These are phyloP conservation scores for Ephemerocybe angulata DNA, from an alignment of 768 basidiomycete genomes.

Conservation along the genomic window DNA sequence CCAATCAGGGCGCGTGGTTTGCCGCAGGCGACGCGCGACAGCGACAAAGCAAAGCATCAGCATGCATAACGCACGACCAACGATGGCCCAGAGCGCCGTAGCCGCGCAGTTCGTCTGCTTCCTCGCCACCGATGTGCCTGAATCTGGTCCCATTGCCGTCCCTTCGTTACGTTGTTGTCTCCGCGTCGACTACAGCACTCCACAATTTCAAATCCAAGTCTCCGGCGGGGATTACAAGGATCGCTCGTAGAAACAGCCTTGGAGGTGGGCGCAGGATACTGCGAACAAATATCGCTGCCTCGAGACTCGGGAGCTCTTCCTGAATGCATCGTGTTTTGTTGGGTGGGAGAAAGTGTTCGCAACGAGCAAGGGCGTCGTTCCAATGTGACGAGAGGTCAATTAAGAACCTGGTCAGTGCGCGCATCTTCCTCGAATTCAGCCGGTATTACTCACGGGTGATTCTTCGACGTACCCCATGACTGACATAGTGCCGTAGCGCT, in stretches of 20 bases:
- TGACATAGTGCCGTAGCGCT: conserved; percentile 49
- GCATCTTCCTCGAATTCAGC: conserved; percentile 1
- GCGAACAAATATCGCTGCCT: conserved; percentile 42
- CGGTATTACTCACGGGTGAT: conserved; percentile 33
- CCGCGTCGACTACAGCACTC: conserved; percentile 29
- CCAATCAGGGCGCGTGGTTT: too few species aligned
- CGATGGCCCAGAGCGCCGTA: too few species aligned
- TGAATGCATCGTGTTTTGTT: conserved; percentile 16
- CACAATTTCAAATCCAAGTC: conserved; percentile 49
- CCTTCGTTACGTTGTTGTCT: conserved; percentile 2
- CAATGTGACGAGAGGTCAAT: conserved; percentile 7
- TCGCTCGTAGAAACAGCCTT: conserved; percentile 48
- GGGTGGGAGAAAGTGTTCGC: neutral
- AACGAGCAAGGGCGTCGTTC: too few species aligned
- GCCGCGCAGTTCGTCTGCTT: too few species aligned
- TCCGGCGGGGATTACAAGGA: conserved; percentile 43
- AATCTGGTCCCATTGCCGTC: neutral
- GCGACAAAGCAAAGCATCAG: too few species aligned
- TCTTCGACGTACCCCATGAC: conserved; percentile 58
- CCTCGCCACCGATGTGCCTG: neutral
- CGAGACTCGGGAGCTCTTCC: conserved; percentile 31
- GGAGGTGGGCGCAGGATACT: conserved; percentile 37
- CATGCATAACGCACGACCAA: too few species aligned
- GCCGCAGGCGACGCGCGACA: conserved; percentile 1
- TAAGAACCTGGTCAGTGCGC: neutral